Base-by-base conservation (phyloP, 2,329 filamentous ascomycete genomes). In the Aspergillus sp. region DNA sequence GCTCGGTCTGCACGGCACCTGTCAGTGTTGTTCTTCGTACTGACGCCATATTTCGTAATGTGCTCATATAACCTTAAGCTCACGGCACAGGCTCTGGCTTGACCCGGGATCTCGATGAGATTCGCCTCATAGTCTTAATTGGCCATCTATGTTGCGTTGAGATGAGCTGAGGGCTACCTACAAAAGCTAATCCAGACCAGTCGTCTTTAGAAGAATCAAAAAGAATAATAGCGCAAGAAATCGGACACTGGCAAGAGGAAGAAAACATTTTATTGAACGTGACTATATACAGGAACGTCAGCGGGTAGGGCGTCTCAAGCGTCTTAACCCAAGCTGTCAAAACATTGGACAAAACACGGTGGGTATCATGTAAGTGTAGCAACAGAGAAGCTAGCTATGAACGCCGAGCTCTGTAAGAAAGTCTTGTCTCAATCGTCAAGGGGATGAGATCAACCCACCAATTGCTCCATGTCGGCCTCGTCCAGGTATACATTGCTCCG, bases 291-390 rank as follows among this genome's bases (percentile, higher is more conserved):
- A 49, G 30, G n/a, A 40, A 42, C 12, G 49, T 40, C 47, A 34
- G 17, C 22, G 19, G 20, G 20, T 20, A n/a, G 46, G 33, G 19
- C 40, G 9, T 51, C 49, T 47, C 45, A 22, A 41, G 7, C 17
- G 12, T 37, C n/a, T 48, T 15, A 37, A 33, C 24, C 41, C 11
- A 20, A 39, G 3, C 34, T 27, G 24, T 24, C 19, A 24, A 40
- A 49, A 37, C 42, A 37, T 22, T 42, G 9, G 44, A 49, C 46
- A 12, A 40, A 54, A 58, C 46, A 54, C 22, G 27, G 46, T 54
- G 56, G 56, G 51, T 58, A 58, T 58, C 56, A 58, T 46, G 27
- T 49, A 47, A 54, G 22, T 20, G 17, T 49, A 48, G 27, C 17
- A 54, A 20, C 30, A 49, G n/a, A 24, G 34, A 46, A 33, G 30